Evolutionary conservation across 2,329 filamentous ascomycete genomes (phyloP), one percentile per base, ranked within the genome.

Genomic region (Periconia macrospinosa): DNA sequence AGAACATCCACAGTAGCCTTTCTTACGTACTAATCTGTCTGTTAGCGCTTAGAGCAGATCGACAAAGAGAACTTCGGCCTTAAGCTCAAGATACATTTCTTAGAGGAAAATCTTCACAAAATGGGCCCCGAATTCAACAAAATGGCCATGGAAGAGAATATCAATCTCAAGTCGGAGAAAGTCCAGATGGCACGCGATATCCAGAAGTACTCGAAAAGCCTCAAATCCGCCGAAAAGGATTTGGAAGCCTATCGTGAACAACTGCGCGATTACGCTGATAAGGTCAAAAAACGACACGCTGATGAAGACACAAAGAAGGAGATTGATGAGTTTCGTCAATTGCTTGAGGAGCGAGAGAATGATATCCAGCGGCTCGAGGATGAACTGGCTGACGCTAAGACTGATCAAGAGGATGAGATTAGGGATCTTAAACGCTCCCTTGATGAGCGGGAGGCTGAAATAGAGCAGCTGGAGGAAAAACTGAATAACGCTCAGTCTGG

Each of bases 11-110:
- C 19, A 2, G 2, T 10, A 9, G 13, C 6, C 19, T 6, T 27
- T 17, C 6, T 9, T 37, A 41, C 33, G 30, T 30, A 30, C 57
- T 59, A 49, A 61, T n/a, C 13, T 46, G 13, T 8, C 15, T n/a
- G 20, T 27, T 48, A 85, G 81, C 85, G 86, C 61, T 93, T 99
- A 63, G 91, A 97, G 76, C 90, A 90, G 69, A 93, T 99, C 65
- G 92, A 97, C 70, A 99, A 99, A 78, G 94, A 97, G 70, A 99
- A 99, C 70, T 99, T 97, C 70, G 47, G 49, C 33, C 56, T 58
- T 49, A 97, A 97, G 75, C 83, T 97, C 62, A 97, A 96, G 75
- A 96, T 97, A 50, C 91, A 97, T 74, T 99, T 96, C 72, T 82
- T 99, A 52, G 92, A 99, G 72, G 91, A 97, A 63, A 90, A 91